Evolutionary conservation across 495 filamentous ascomycete species (phyloP).

Genomic region (Hyaloscypha hepaticicola): DNA sequence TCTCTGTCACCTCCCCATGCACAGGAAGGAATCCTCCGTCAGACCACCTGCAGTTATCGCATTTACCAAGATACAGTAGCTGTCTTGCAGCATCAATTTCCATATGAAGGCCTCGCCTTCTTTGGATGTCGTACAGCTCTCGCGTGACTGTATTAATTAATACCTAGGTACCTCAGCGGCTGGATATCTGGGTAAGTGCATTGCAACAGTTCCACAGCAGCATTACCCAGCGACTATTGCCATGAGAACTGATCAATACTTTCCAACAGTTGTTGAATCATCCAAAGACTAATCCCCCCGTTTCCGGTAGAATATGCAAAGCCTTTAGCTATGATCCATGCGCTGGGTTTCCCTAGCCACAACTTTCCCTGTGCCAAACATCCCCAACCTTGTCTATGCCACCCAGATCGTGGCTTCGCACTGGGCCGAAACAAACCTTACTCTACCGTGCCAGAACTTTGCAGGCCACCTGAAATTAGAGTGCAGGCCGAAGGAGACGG

Average conservation of each 20-base stretch:
- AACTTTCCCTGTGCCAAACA: neutral
- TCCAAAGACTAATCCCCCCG: conserved; percentile 8
- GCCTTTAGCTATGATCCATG: conserved; percentile 6
- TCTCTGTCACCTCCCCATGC: neutral
- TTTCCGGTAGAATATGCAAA: conserved; percentile 15
- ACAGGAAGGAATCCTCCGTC: neutral
- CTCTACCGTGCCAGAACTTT: neutral
- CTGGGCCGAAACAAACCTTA: conserved; percentile 13
- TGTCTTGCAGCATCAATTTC: neutral
- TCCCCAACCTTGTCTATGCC: conserved; percentile 10
- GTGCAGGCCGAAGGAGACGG: neutral
- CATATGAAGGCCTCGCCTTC: neutral
- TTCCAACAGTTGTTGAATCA: conserved; percentile 6
- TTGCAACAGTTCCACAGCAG: neutral
- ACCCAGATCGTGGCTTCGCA: conserved; percentile 15
- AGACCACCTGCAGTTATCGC: conserved; percentile 12
- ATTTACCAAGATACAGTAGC: conserved; percentile 18
- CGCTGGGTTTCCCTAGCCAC: neutral
- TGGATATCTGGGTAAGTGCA: conserved; percentile 2
- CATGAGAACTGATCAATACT: conserved; percentile 7
- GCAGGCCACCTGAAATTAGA: conserved; percentile 6
- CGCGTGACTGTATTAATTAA: neutral
- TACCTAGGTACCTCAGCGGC: neutral
- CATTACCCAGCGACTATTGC: neutral
- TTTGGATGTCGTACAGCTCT: neutral